phyloP scores from a whole-genome alignment of 306 rosid genomes.

The Betula pendula region DNA sequence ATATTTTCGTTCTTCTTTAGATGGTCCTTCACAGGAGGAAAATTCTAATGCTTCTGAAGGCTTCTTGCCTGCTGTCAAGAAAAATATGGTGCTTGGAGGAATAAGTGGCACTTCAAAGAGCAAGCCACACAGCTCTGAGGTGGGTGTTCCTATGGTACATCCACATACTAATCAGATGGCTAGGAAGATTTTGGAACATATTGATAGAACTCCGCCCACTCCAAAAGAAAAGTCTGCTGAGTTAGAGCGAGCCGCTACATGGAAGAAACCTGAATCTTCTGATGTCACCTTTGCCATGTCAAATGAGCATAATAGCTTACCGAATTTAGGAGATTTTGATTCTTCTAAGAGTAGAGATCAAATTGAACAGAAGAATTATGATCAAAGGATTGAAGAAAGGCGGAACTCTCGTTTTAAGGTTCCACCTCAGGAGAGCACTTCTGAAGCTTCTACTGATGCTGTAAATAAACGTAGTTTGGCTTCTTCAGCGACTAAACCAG shows the following conservation, averaged over 20 bases:
- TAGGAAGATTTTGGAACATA: slow-evolving; percentile 78
- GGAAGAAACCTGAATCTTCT: slow-evolving; percentile 61
- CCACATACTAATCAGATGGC: slow-evolving; percentile 74
- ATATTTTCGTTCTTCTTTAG: slow-evolving; percentile 37
- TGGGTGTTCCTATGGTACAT: slow-evolving; percentile 50
- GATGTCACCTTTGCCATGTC: slow-evolving; percentile 33
- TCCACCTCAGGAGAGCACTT: slow-evolving; percentile 35
- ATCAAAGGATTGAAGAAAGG: slow-evolving; percentile 33
- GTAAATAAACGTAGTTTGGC: slow-evolving; percentile 30
- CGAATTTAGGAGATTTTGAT: slow-evolving; percentile 28
- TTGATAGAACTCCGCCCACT: slow-evolving; percentile 71
- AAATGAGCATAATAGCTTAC: slow-evolving; percentile 41
- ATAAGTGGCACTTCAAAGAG: slow-evolving; percentile 32
- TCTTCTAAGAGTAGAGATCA: slow-evolving; percentile 34
- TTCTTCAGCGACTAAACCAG: slow-evolving; percentile 49
- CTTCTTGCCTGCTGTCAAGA: slow-evolving; percentile 38
- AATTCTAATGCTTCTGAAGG: slow-evolving; percentile 38
- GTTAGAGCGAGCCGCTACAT: slow-evolving; percentile 59
- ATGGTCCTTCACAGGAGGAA: slow-evolving; percentile 36
- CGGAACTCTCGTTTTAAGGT: slow-evolving; percentile 39
- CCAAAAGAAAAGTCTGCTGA: slow-evolving; percentile 76
- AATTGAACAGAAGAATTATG: slow-evolving; percentile 35
- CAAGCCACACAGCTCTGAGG: slow-evolving; percentile 40
- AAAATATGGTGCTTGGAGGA: slow-evolving; percentile 44
- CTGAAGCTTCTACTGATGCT: slow-evolving; percentile 32